phyloP scores from a whole-genome alignment of 2,329 filamentous ascomycete genomes.

The Botrytis byssoidea region DNA sequence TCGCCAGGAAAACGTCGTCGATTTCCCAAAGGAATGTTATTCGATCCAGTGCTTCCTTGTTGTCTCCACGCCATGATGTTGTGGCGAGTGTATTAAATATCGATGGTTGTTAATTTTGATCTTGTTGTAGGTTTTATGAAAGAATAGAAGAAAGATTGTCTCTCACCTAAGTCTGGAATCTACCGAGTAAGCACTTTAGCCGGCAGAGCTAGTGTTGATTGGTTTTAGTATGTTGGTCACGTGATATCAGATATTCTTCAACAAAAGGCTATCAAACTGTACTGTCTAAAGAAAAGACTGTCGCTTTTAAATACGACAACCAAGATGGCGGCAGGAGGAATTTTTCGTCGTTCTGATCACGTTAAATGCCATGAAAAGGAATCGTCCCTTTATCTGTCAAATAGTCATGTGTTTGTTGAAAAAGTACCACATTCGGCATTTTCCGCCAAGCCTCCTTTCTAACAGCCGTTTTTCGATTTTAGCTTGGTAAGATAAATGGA shows the following conservation, averaged over 20 bases:
- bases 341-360: not conserved
- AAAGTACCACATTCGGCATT: not conserved
- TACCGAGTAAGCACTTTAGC: not conserved
- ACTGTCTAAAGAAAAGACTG: not conserved
- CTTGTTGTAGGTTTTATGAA: not conserved
- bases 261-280: not conserved
- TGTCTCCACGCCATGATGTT: constrained; percentile 63
- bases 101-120: not conserved
- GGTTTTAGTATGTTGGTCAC: fast-evolving
- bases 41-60: constrained; percentile 92
- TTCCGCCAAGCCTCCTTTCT: not conserved
- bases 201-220: not conserved
- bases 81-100: constrained; percentile 1
- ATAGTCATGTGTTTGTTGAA: not conserved
- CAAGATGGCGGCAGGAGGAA: not conserved
- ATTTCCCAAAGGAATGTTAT: constrained; percentile 93
- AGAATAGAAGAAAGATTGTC: not conserved
- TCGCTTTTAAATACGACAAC: not conserved
- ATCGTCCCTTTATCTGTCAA: not conserved
- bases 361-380: not conserved
- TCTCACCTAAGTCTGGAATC: not conserved
- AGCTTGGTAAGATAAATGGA: not conserved
- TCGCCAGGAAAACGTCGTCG: constrained; percentile 75
- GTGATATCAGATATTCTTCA: not conserved
- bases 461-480: not conserved